Evolutionary conservation across 2,329 filamentous ascomycete species (phyloP).

Genomic region (Xylaria sp.): DNA sequence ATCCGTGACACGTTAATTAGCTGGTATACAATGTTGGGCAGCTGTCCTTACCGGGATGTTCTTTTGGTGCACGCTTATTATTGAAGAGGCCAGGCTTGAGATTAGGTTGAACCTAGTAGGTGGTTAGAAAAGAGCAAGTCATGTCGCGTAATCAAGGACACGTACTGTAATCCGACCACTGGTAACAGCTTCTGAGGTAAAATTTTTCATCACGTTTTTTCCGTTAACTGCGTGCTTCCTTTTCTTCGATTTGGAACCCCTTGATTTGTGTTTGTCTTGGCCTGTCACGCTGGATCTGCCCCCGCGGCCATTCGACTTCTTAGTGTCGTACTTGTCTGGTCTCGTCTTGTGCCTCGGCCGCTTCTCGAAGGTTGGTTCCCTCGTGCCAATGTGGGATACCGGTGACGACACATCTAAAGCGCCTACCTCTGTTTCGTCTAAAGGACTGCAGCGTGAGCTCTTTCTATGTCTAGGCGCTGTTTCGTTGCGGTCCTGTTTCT

Average conservation of each 20-base stretch:
- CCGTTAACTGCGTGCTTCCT: constrained; percentile 51
- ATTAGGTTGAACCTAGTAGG: constrained; percentile 44
- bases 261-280: constrained; percentile 24
- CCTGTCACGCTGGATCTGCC: constrained; percentile 43
- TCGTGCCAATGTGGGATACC: constrained; percentile 26
- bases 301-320: constrained; percentile 43
- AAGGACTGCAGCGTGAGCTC: constrained; percentile 18
- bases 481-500: constrained; percentile 18
- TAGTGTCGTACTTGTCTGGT: constrained; percentile 65
- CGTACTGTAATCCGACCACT: constrained; percentile 65
- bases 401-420: constrained; percentile 38
- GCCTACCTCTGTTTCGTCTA: constrained; percentile 29
- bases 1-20: constrained; percentile 15
- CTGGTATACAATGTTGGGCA: not conserved
- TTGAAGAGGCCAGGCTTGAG: constrained; percentile 58
- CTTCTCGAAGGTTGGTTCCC: constrained; percentile 57
- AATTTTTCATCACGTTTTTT: constrained; percentile 65
- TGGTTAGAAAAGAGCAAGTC: constrained; percentile 32
- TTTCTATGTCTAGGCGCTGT: constrained; percentile 27
- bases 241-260: constrained; percentile 42
- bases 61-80: constrained; percentile 54
- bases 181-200: constrained; percentile 64
- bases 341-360: constrained; percentile 66
- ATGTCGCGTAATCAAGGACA: not conserved
- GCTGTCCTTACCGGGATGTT: constrained; percentile 52